A percentile compares a stretch with the other conserved stretches of the same genome.
phyloP scores from a whole-genome alignment of 345 rosid genomes.

The Zanthoxylum bungeanum region DNA sequence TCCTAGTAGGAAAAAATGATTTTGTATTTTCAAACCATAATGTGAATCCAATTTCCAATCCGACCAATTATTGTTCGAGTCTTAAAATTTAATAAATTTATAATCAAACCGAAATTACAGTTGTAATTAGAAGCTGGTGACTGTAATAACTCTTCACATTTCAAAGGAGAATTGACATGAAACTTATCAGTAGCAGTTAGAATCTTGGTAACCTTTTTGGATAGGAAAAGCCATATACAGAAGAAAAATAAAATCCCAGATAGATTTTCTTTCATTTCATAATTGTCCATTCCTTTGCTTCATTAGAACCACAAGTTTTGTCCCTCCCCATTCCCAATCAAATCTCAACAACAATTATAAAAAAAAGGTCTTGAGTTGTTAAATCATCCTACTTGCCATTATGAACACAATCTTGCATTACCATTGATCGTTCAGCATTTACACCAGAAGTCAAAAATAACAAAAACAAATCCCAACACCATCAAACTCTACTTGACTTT shows the following conservation, averaged over 20 bases:
- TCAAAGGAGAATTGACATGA: neutral
- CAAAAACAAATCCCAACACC: constrained; percentile 8
- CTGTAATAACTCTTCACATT: no score
- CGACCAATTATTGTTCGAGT: no score
- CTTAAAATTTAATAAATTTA: no score
- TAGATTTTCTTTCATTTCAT: neutral
- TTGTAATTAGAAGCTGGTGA: no score
- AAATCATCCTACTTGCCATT: constrained; percentile 4
- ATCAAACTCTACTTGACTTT: neutral
- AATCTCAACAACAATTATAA: neutral
- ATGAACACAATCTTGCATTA: neutral
- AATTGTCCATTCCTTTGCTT: neutral
- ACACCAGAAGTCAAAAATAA: neutral
- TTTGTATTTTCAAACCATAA: no score
- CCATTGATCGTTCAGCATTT: no score
- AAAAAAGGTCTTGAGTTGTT: neutral
- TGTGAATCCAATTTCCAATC: no score
- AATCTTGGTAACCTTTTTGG: neutral
- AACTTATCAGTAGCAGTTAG: neutral
- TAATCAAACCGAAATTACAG: neutral
- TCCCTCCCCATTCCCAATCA: neutral
- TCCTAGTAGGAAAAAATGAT: no score
- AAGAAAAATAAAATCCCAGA: neutral
- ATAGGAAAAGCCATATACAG: neutral
- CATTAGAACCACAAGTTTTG: neutral